Evolutionary conservation across 768 basidiomycete genomes (phyloP).

Genomic region (Phallus indusiatus): DNA sequence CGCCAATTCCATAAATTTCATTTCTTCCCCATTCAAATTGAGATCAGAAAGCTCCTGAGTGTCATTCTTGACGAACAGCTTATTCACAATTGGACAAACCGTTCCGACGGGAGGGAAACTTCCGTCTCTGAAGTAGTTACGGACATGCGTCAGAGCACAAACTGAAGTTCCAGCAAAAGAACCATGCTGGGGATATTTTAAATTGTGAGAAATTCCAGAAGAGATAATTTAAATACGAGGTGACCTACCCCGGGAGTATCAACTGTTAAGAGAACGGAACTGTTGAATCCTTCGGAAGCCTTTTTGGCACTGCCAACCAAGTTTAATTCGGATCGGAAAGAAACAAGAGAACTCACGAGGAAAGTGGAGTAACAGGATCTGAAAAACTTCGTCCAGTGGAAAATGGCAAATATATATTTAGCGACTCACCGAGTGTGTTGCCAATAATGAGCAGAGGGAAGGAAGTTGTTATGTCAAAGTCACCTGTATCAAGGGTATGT

Average conservation of each 20-base stretch:
- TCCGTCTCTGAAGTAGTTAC: slow-evolving; percentile 19
- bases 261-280: slow-evolving; percentile 8
- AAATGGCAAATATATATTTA: neutral
- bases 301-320: slow-evolving; percentile 6
- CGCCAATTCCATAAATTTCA: neutral
- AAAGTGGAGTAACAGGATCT: slow-evolving; percentile 2
- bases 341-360: neutral
- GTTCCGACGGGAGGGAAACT: slow-evolving; percentile 16
- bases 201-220: neutral
- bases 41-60: neutral
- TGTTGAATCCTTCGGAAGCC: slow-evolving; percentile 5
- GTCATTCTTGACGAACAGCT: slow-evolving; percentile 7
- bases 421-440: slow-evolving; percentile 24
- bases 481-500: slow-evolving; percentile 19
- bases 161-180: slow-evolving; percentile 15
- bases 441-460: slow-evolving; percentile 31
- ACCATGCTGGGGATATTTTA: slow-evolving; percentile 16
- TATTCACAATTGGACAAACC: slow-evolving; percentile 15
- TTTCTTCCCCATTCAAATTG: neutral
- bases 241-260: slow-evolving; percentile 11
- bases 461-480: slow-evolving; percentile 29
- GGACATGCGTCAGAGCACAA: slow-evolving; percentile 15
- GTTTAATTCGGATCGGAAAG: neutral
- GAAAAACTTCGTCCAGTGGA: neutral
- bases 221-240: neutral